Percentiles rank a stretch among this genome's conserved stretches.
phyloP scores from a whole-genome alignment of 129 eudicot genomes.

The Escallonia rubra region DNA sequence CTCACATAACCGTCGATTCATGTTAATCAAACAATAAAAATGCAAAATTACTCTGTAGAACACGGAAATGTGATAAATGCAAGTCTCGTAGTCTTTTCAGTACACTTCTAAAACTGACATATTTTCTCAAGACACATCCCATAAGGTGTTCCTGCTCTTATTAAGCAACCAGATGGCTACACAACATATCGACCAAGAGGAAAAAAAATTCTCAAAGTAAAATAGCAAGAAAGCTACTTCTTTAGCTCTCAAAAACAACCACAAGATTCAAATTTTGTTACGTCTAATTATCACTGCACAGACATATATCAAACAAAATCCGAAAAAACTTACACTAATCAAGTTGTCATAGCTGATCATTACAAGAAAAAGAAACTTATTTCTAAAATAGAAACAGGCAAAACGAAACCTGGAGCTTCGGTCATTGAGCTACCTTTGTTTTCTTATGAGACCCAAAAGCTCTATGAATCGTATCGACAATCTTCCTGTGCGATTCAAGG shows the following conservation, averaged over 20 bases:
- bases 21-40: too few species aligned
- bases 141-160: too few species aligned
- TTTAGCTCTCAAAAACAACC: not conserved
- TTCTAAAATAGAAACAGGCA: constrained; percentile 12
- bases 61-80: too few species aligned
- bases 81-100: too few species aligned
- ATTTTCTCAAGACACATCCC: too few species aligned
- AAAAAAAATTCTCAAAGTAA: too few species aligned
- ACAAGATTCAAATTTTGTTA: not conserved
- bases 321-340: not conserved
- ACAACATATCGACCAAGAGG: too few species aligned
- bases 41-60: too few species aligned
- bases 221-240: not conserved
- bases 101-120: too few species aligned
- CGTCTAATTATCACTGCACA: not conserved
- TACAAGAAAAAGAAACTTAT: not conserved
- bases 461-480: constrained; percentile 53
- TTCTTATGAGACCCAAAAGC: constrained; percentile 51
- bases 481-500: constrained; percentile 59
- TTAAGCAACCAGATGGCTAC: too few species aligned
- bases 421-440: constrained; percentile 36
- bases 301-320: not conserved
- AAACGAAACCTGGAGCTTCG: constrained; percentile 12
- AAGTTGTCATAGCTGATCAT: constrained; percentile 1
- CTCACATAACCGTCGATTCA: too few species aligned